Evolutionary conservation across 2,329 filamentous ascomycete genomes (phyloP).

Genomic region (Torrubiella hemipterigena): DNA sequence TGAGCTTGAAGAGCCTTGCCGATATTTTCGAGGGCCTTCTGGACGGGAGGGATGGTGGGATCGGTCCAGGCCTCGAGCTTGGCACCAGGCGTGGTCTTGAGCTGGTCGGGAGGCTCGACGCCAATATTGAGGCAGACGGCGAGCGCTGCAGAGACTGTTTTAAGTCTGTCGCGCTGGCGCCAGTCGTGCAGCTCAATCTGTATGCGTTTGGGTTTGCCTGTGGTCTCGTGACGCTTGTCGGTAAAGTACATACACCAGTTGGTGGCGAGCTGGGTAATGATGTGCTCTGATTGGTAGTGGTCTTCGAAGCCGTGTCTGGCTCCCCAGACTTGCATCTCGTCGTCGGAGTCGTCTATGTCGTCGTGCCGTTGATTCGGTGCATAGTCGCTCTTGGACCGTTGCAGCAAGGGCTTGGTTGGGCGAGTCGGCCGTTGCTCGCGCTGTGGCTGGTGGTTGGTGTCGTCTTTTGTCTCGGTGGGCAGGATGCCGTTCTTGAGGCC

Average conservation of each 20-base stretch:
- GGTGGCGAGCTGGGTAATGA: constrained; percentile 71
- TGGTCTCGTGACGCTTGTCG: constrained; percentile 93
- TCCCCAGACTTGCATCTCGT: constrained; percentile 40
- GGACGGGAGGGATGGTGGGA: constrained; percentile 65
- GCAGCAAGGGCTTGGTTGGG: constrained; percentile 35
- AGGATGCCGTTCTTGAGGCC: constrained; percentile 25
- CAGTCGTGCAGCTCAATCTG: constrained; percentile 70
- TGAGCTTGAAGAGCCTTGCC: constrained; percentile 93
- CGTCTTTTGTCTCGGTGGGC: constrained; percentile 14
- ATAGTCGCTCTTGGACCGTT: constrained; percentile 47
- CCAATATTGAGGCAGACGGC: constrained; percentile 95
- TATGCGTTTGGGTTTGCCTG: constrained; percentile 68
- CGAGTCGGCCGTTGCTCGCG: constrained; percentile 24
- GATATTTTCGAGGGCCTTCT: constrained; percentile 85
- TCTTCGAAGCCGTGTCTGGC: constrained; percentile 83
- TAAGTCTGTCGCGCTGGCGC: constrained; percentile 92
- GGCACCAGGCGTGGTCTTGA: constrained; percentile 87
- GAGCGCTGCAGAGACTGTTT: constrained; percentile 90
- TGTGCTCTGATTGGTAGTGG: constrained; percentile 83
- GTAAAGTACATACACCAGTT: constrained; percentile 99
- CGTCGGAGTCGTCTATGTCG: constrained; percentile 27
- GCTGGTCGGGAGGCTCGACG: constrained; percentile 91
- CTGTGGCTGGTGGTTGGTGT: constrained; percentile 22
- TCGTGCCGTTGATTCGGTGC: constrained; percentile 27
- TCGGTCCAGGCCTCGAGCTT: constrained; percentile 97